Evolutionary conservation across 2,329 filamentous ascomycete species (phyloP).

Genomic region (Botryotinia convoluta): DNA sequence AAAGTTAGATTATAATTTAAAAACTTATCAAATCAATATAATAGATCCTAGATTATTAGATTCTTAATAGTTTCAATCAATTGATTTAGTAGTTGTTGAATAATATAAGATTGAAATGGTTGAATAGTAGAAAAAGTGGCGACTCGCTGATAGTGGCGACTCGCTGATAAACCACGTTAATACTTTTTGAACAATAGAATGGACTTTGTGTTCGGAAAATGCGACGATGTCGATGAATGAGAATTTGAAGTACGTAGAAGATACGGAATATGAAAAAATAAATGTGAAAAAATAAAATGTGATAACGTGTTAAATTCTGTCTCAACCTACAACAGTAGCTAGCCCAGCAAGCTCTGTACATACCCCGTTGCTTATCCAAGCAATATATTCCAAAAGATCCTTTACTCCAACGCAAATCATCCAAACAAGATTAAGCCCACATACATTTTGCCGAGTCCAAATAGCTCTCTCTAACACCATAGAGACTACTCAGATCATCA

Average conservation of each 20-base stretch:
- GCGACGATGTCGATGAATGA: not conserved
- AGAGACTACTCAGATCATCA: constrained; percentile 19
- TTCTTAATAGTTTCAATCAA: too few relatives aligned
- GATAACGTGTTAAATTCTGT: not conserved
- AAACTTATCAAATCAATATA: too few relatives aligned
- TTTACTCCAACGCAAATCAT: not conserved
- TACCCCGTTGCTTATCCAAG: not conserved
- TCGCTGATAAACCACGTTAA: too few relatives aligned
- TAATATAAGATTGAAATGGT: too few relatives aligned
- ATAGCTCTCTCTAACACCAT: constrained; percentile 19
- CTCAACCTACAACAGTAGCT: not conserved
- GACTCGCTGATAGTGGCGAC: too few relatives aligned
- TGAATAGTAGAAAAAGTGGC: too few relatives aligned
- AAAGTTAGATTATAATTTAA: too few relatives aligned
- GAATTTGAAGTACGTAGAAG: not conserved
- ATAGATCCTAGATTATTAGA: too few relatives aligned
- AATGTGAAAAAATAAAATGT: not conserved
- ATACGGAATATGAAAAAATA: too few relatives aligned
- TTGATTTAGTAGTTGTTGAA: too few relatives aligned
- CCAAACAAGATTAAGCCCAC: constrained; percentile 15
- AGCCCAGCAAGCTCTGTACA: constrained; percentile 8
- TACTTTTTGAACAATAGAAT: not conserved
- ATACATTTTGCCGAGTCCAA: constrained; percentile 19
- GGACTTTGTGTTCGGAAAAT: not conserved
- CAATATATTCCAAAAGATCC: constrained; percentile 1